Percentiles rank a stretch among this genome's conserved stretches.
Conservation (phyloP, 2,329 filamentous ascomycete species). For the Neospermospora avenae region DNA sequence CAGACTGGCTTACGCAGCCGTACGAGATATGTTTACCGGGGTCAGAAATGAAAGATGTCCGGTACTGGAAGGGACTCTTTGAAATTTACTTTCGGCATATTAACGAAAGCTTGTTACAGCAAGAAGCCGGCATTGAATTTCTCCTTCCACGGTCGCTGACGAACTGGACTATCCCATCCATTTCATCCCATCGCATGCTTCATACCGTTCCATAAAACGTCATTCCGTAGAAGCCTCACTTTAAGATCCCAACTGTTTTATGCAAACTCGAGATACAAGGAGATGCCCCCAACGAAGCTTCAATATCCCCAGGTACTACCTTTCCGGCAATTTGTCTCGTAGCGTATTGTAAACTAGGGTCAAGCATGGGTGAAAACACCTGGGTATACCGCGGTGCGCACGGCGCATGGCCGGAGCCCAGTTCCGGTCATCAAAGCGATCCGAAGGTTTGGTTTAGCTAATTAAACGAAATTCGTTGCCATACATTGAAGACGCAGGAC, state of each 20-base stretch:
- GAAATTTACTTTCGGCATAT: too few relatives aligned
- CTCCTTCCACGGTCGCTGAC: neutral
- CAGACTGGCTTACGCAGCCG: neutral
- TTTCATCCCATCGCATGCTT: neutral
- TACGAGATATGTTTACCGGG: neutral
- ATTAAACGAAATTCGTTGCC: neutral
- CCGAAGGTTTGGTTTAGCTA: neutral
- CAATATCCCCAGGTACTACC: too few relatives aligned
- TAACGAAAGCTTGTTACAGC: neutral
- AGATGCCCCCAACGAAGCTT: too few relatives aligned
- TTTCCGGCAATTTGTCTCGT: too few relatives aligned
- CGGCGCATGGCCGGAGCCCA: neutral
- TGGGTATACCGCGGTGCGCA: too few relatives aligned
- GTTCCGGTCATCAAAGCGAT: neutral
- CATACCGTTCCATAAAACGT: too few relatives aligned
- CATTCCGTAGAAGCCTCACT: too few relatives aligned
- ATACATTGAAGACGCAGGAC: neutral
- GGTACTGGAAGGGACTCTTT: too few relatives aligned
- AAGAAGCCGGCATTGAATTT: conserved; percentile 13
- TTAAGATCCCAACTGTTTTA: too few relatives aligned
- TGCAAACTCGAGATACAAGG: too few relatives aligned
- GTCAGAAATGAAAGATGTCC: too few relatives aligned
- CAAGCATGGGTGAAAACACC: neutral
- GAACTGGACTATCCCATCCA: neutral
- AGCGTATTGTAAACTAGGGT: neutral